These are phyloP conservation scores for Phoenix roebelenii DNA, from an alignment of 176 grass and related monocot genomes.

Conservation along the genomic window DNA sequence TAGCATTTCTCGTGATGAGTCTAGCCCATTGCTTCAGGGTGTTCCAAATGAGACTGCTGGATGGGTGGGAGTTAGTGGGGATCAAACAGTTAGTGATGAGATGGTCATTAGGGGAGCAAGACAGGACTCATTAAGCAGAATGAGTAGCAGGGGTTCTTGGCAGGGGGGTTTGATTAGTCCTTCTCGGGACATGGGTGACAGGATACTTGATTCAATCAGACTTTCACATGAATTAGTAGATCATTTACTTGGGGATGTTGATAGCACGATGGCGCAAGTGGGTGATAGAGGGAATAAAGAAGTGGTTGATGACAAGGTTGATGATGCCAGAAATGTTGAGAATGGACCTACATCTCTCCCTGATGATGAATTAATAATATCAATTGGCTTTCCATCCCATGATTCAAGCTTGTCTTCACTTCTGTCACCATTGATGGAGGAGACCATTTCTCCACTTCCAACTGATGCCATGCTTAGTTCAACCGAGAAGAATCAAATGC, in stretches of 20 bases:
- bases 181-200: conserved; percentile 42
- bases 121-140: conserved; percentile 6
- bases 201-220: conserved; percentile 56
- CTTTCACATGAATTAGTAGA: conserved; percentile 55
- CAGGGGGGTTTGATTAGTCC: conserved; percentile 43
- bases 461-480: conserved; percentile 5
- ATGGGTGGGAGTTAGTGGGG: background rate
- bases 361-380: conserved; percentile 29
- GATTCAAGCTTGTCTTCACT: background rate
- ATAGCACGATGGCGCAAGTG: conserved; percentile 55
- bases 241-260: conserved; percentile 5
- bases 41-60: background rate
- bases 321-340: conserved; percentile 14
- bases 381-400: conserved; percentile 8
- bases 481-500: conserved; percentile 3
- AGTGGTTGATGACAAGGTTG: conserved; percentile 22
- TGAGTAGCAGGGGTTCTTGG: conserved; percentile 28
- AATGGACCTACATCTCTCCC: conserved; percentile 20
- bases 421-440: conserved; percentile 15
- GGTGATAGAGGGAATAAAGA: conserved; percentile 57
- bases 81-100: background rate
- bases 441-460: conserved; percentile 16
- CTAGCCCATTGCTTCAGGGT: conserved; percentile 1
- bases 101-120: background rate
- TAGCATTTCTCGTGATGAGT: background rate